phyloP scores from a whole-genome alignment of 495 filamentous ascomycete species.

The Xylaria nigripes region DNA sequence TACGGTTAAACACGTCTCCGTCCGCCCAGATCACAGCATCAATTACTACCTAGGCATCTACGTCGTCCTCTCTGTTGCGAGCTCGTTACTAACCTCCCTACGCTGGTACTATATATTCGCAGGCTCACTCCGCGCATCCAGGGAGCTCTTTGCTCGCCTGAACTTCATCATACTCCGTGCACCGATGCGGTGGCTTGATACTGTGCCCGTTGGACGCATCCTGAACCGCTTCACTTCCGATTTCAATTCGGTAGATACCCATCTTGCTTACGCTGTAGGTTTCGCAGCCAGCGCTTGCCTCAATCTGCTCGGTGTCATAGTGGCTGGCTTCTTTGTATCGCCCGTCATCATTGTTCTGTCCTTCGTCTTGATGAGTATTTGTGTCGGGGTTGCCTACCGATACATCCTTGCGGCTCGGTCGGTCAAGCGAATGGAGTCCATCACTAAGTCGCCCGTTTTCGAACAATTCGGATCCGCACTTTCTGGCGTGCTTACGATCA shows the following conservation, averaged over 20 bases:
- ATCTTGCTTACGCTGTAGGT: conserved; percentile 50
- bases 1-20: conserved; percentile 15
- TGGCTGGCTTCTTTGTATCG: conserved; percentile 55
- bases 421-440: conserved; percentile 66
- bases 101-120: conserved; percentile 52
- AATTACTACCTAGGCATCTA: conserved; percentile 63
- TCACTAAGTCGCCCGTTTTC: conserved; percentile 66
- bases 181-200: conserved; percentile 72
- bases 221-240: conserved; percentile 76
- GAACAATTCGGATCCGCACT: conserved; percentile 66
- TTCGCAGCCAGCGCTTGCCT: conserved; percentile 46
- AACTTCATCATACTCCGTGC: conserved; percentile 59
- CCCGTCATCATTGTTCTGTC: conserved; percentile 54
- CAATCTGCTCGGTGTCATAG: conserved; percentile 49
- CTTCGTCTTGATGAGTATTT: conserved; percentile 45
- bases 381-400: conserved; percentile 45
- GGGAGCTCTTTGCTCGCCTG: conserved; percentile 55
- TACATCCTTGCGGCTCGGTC: conserved; percentile 68
- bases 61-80: conserved; percentile 47
- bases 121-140: conserved; percentile 55
- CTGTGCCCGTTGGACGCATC: conserved; percentile 67
- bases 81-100: conserved; percentile 48
- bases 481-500: conserved; percentile 65
- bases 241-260: conserved; percentile 62
- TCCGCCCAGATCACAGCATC: conserved; percentile 29